Evolutionary conservation across 176 grass and related monocot genomes (phyloP), one percentile per base, ranked within the genome.

Genomic region (Saccharum spontaneum): DNA sequence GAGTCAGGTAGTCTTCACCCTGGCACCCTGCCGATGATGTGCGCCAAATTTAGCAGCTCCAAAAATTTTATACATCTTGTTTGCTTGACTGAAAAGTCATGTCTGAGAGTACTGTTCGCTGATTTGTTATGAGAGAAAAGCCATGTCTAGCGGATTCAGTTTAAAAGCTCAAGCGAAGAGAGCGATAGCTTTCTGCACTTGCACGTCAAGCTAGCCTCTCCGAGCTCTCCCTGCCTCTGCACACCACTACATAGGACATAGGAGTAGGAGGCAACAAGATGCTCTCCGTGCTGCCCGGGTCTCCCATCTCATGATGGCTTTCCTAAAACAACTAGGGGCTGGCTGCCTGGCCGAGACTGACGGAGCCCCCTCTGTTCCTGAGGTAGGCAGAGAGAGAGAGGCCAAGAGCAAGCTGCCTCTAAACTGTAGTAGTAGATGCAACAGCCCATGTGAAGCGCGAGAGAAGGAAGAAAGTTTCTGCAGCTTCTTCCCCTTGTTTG

Each of bases 301-400:
- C 28, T 28, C 28, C 28, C 28, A 28, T 33, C 66, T 52, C 66
- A 54, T 86, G 69, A 77, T 82, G 88, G 60, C 88, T 48, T 83
- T 90, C 59, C 84, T 33, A 69, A 86, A 86, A 86, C 67, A 16
- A 80, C 77, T 57, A 74, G 63, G 78, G 1, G 54, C 20, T 4
- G 17, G 18, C 15, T 52, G 55, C 22, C 57, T 61, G 8, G 57
- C 18, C 22, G 55, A 59, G n/a, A 26, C 57, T 11, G n/a, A 62
- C 23, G 4, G 59, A 62, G 7, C 4, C 50, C 4, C 63, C 76
- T 78, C 88, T 76, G 71, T 82, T 89, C 78, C 65, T 36, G 8
- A 41, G 24, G 11, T 12, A 46, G 44, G 10, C 18, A n/a, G n/a
- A n/a, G n/a, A 44, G 62, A 41, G 33, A 13, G 20, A 1, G 10